Percentiles rank a stretch among this genome's conserved stretches.
phyloP scores from a whole-genome alignment of 345 rosid genomes.

The Physaria fendleri region DNA sequence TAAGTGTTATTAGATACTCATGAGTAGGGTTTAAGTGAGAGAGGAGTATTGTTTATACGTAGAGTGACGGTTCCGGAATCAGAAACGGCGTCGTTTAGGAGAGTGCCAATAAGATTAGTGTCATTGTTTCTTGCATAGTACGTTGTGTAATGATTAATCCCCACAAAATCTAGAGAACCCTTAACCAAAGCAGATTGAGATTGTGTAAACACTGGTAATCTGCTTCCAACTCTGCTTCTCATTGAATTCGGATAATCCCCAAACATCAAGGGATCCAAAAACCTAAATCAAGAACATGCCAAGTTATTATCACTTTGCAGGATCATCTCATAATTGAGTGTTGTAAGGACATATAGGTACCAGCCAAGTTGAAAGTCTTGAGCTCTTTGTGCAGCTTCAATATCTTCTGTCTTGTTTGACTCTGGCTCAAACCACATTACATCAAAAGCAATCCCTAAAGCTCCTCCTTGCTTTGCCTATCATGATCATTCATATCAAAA shows the following conservation, averaged over 20 bases:
- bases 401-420: slow-evolving; percentile 48
- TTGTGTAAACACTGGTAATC: slow-evolving; percentile 62
- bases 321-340: not conserved
- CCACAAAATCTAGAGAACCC: slow-evolving; percentile 87
- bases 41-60: slow-evolving; percentile 34
- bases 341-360: slow-evolving; percentile 26
- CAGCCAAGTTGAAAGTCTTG: slow-evolving; percentile 99
- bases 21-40: not conserved
- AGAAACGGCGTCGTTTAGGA: slow-evolving; percentile 59
- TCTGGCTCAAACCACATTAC: slow-evolving; percentile 80
- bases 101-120: slow-evolving; percentile 26
- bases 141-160: slow-evolving; percentile 93
- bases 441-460: slow-evolving; percentile 63
- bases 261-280: slow-evolving; percentile 76
- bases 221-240: slow-evolving; percentile 62
- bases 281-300: slow-evolving; percentile 37
- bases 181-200: slow-evolving; percentile 54
- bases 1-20: not conserved
- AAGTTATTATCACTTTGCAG: not conserved
- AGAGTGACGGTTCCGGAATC: slow-evolving; percentile 76
- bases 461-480: slow-evolving; percentile 66
- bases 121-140: slow-evolving; percentile 48
- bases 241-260: slow-evolving; percentile 90
- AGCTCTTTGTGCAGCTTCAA: slow-evolving; percentile 82
- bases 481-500: not conserved